Evolutionary conservation across 2,329 filamentous ascomycete species (phyloP), one percentile per base, ranked within the genome.

Genomic region (Elsinoe australis): DNA sequence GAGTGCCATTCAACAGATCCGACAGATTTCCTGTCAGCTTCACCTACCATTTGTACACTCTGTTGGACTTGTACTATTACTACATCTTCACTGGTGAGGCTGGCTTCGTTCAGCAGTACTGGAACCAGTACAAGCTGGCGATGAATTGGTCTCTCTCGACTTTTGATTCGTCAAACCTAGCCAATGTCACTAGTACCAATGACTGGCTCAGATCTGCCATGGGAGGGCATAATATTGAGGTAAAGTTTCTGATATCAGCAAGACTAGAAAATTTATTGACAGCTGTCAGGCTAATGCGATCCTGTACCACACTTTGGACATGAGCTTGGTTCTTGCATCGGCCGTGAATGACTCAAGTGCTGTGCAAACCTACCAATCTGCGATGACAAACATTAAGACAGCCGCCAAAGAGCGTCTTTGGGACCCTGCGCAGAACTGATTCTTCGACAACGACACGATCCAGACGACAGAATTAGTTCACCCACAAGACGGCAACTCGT

Each of bases 401-500:
- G 66, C 69, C 6, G 75, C 76, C 9, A 53, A 53, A 14, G 45
- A 38, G 1, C 38, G 59, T 1, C 48, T 54, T 32, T 61, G 56
- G 47, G 56, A 58, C 28, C 55, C 47, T 18, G 42, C 45, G 14
- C 58, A 58, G 15, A 59, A 61, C 5, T 58, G 62, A 5, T 69
- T 66, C 57, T 59, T 58, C 35, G 64, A 70, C 52, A 68, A 67
- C 47, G 59, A 61, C 7, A 65, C 63, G 5, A 67, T 64, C 4
- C 29, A 31, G 29, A 31, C 29, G 29, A 10, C 29, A 12, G 29
- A 31, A 3, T 31, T 58, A 54, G 4, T 57, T 68, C 1, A 55
- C 61, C 76, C 78, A 0, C 78, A 83, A 62, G 78, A 80, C 52
- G 76, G 67, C 4, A 70, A 70, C 47, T 54, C 58, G 39, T 67